Base-by-base conservation (phyloP, 2,329 filamentous ascomycete genomes). In the Myriosclerotinia duriaeana region DNA sequence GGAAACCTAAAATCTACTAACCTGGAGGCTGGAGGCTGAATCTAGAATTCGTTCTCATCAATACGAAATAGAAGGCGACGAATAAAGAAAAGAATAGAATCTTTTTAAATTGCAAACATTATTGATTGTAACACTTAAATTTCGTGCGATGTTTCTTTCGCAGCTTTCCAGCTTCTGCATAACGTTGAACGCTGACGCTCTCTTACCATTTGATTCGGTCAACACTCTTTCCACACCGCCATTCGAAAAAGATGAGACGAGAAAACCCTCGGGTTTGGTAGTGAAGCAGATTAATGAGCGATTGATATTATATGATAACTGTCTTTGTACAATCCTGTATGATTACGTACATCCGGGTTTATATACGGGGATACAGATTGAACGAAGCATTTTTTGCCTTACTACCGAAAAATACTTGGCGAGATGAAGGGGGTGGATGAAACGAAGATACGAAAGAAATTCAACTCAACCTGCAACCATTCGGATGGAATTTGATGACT, bases 111-210 rank as follows among this genome's bases (percentile, higher is more conserved):
- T 46, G 56, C 36, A 17, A 65, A 53, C 22, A 53, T 65, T 42
- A 52, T 53, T 55, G 36, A 60, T 60, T 5, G 53, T 52, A 52
- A 44, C 52, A 53, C 36, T 60, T 44, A 36, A 55, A 54, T 60
- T 52, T 53, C 36, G 64, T 65, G 50, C 55, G 40, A 65, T 65
- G 42, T 65, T 65, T n/a, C 63, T 46, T 59, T 65, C 63, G 50
- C 53, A 58, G 34, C 53, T 40, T 61, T 52, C 34, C 58, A 61
- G 58, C 58, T 61, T 42, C 46, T 65, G 55, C 64, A 54, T 65
- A 53, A 65, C 64, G 53, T 40, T 60, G 55, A 34, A 65, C 54
- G 44, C 64, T 61, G 64, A 61, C 53, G 64, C 58, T 52, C 54
- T 40, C 44, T 44, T 40, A 26, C 36, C 17, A 15, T 42, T 14